A percentile compares a stretch with the other conserved stretches of the same genome.
phyloP scores from a whole-genome alignment of 306 rosid species.

The Oemleria cerasiformis region DNA sequence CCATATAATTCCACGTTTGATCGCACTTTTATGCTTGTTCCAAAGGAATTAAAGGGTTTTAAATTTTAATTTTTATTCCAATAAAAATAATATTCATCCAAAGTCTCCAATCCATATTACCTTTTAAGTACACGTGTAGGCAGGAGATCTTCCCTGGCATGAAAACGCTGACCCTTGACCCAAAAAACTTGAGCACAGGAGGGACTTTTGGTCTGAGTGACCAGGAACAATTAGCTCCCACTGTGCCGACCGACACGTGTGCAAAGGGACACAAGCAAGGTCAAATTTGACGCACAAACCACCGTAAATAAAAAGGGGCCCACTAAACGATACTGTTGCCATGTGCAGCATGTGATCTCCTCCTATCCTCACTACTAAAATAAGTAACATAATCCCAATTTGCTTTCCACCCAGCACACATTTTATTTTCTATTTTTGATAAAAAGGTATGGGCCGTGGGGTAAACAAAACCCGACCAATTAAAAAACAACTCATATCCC shows the following conservation, averaged over 20 bases:
- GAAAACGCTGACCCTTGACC: constrained; percentile 16
- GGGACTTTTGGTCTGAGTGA: constrained; percentile 27
- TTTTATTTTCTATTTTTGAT: neutral
- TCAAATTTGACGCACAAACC: neutral
- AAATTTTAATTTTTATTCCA: neutral
- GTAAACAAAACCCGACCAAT: neutral
- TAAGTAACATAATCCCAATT: neutral
- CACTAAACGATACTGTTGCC: neutral
- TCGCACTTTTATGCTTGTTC: neutral
- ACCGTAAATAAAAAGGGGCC: neutral
- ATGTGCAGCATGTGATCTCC: constrained; percentile 33
- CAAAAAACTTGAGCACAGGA: neutral
- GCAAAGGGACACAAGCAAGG: constrained; percentile 10
- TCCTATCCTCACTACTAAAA: constrained; percentile 7
- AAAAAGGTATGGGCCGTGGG: constrained; percentile 7
- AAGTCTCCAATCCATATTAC: neutral
- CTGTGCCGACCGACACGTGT: constrained; percentile 29
- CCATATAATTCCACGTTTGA: too few species aligned
- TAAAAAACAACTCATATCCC: neutral
- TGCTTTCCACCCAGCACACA: neutral
- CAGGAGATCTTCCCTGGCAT: neutral
- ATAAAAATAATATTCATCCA: neutral
- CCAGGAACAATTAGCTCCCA: constrained; percentile 5
- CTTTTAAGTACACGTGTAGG: constrained; percentile 18
- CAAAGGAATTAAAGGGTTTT: neutral